A percentile compares a stretch with the other conserved stretches of the same genome.
Evolutionary conservation across 2,329 filamentous ascomycete species (phyloP).

Genomic region (Mollisia scopiformis): DNA sequence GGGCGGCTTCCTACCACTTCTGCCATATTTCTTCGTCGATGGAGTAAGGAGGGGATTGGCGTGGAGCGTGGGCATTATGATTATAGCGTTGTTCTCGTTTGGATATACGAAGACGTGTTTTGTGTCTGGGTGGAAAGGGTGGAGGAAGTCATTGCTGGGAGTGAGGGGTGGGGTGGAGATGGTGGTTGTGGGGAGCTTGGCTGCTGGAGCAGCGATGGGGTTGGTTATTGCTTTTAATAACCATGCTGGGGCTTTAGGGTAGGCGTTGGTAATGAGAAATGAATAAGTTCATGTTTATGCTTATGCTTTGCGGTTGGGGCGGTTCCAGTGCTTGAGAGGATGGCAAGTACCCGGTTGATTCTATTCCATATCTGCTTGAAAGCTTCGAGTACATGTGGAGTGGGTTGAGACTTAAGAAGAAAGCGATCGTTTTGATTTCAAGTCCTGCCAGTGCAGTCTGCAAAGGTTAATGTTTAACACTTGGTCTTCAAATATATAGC

Average conservation of each 20-base stretch:
- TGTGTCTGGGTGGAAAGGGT: slow-evolving; percentile 42
- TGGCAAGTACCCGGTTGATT: too few species aligned
- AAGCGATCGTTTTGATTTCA: too few species aligned
- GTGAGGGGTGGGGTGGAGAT: slow-evolving; percentile 42
- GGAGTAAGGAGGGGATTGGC: slow-evolving; percentile 39
- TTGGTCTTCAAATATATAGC: too few species aligned
- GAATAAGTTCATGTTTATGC: not conserved
- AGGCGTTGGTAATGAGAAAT: not conserved
- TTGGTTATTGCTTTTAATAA: slow-evolving; percentile 37
- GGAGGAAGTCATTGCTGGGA: slow-evolving; percentile 26
- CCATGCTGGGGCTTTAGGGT: not conserved
- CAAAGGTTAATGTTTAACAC: too few species aligned
- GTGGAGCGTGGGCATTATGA: slow-evolving; percentile 61
- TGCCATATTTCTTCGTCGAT: slow-evolving; percentile 56
- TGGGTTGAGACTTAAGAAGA: too few species aligned
- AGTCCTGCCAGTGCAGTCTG: too few species aligned
- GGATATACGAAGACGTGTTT: slow-evolving; percentile 66
- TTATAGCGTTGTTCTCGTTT: slow-evolving; percentile 62
- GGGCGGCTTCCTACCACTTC: slow-evolving; percentile 57
- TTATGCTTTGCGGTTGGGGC: too few species aligned
- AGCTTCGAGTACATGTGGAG: too few species aligned
- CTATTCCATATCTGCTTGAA: too few species aligned
- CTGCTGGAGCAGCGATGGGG: slow-evolving; percentile 43
- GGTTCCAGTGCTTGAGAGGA: too few species aligned
- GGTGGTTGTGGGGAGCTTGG: slow-evolving; percentile 42